Conservation (phyloP, 2,329 filamentous ascomycete genomes). For the Stagonosporopsis tanaceti region DNA sequence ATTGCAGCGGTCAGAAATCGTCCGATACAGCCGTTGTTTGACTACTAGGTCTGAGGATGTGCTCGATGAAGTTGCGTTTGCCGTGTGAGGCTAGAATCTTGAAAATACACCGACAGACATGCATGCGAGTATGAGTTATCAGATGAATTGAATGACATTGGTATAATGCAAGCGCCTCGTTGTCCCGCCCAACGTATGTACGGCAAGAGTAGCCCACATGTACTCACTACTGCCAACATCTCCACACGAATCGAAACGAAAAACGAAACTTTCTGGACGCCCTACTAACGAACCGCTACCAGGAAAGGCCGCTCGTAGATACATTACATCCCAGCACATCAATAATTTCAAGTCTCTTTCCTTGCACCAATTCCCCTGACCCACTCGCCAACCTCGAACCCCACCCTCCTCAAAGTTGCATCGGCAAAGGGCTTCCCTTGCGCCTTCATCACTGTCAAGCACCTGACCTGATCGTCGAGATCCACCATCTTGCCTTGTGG, state of each 20-base stretch:
- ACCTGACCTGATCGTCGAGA: slow-evolving; percentile 51
- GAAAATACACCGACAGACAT: not conserved
- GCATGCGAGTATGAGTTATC: not conserved
- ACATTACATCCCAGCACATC: not conserved
- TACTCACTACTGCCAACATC: not conserved
- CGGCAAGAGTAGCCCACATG: slow-evolving; percentile 1
- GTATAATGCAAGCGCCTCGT: not conserved
- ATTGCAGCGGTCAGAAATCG: not conserved
- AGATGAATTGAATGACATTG: not conserved
- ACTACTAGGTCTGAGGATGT: not conserved
- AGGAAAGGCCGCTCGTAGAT: not conserved
- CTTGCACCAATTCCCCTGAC: slow-evolving; percentile 52
- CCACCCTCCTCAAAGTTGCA: slow-evolving; percentile 72
- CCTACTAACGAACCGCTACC: not conserved
- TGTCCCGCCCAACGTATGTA: not conserved
- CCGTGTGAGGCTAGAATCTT: too few species aligned
- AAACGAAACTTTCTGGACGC: too few species aligned
- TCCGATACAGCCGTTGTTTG: not conserved
- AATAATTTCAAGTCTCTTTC: slow-evolving; percentile 7
- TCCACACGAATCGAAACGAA: slow-evolving; percentile 2
- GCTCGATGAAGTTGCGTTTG: not conserved
- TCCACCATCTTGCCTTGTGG: slow-evolving; percentile 52
- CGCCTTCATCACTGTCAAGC: slow-evolving; percentile 49
- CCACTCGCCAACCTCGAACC: slow-evolving; percentile 90
- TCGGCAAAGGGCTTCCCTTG: slow-evolving; percentile 49